A percentile compares a stretch with the other conserved stretches of the same genome.
These are phyloP conservation scores for Fusarium burgessii DNA, from an alignment of 2,329 filamentous ascomycete genomes.

Conservation along the genomic window DNA sequence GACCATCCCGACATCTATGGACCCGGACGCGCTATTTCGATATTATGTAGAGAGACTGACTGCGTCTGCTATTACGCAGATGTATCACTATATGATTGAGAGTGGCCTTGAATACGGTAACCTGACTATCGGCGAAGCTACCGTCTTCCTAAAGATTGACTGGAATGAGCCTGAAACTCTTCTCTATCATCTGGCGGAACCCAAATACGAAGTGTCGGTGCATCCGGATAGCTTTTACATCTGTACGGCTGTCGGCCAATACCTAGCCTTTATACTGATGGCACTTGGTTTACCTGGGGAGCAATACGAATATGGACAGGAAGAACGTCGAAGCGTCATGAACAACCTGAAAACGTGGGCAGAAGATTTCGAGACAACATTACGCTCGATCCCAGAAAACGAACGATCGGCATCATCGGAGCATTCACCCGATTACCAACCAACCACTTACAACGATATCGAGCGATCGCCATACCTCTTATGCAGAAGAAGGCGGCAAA, in stretches of 20 bases:
- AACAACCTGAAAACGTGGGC: not conserved
- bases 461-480: not conserved
- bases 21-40: slow-evolving; percentile 49
- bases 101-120: slow-evolving; percentile 58
- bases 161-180: slow-evolving; percentile 11
- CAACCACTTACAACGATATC: not conserved
- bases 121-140: slow-evolving; percentile 41
- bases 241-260: slow-evolving; percentile 3
- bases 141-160: slow-evolving; percentile 10
- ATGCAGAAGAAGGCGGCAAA: not conserved
- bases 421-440: not conserved
- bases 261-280: not conserved
- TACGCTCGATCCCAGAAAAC: not conserved
- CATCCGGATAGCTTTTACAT: slow-evolving; percentile 2
- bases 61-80: slow-evolving; percentile 59
- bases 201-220: not conserved
- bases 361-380: not conserved
- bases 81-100: slow-evolving; percentile 63
- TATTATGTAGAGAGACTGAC: slow-evolving; percentile 54
- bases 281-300: not conserved
- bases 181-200: slow-evolving; percentile 14
- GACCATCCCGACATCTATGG: slow-evolving; percentile 42
- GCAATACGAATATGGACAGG: not conserved
- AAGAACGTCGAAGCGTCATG: not conserved
- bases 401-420: not conserved